Evolutionary conservation across 345 rosid genomes (phyloP).

Genomic region (Hirschfeldia incana): DNA sequence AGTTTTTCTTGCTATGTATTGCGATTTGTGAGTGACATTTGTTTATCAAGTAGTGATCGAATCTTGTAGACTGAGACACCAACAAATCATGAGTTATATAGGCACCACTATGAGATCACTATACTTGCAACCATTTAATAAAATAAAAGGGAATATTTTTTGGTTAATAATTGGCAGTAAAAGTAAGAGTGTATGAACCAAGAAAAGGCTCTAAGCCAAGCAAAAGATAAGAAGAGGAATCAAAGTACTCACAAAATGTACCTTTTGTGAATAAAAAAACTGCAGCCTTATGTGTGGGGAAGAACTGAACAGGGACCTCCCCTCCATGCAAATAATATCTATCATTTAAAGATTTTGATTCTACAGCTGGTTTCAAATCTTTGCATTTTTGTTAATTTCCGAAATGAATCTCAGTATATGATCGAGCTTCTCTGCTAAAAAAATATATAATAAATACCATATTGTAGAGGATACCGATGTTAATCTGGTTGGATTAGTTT

Average conservation of each 20-base stretch:
- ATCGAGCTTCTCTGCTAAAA: not conserved
- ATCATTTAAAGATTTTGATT: constrained; percentile 34
- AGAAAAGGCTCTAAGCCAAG: constrained; percentile 30
- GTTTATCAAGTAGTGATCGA: not conserved
- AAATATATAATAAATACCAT: not conserved
- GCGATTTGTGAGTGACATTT: not conserved
- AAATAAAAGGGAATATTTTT: constrained; percentile 9
- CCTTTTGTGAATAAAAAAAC: constrained; percentile 30
- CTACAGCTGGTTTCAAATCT: constrained; percentile 27
- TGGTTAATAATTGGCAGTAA: constrained; percentile 29
- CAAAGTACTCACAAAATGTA: constrained; percentile 31
- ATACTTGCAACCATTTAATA: not conserved
- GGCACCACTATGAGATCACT: constrained; percentile 20
- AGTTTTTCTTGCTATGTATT: not conserved
- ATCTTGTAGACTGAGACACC: constrained; percentile 31
- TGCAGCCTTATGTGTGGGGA: constrained; percentile 9
- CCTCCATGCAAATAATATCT: constrained; percentile 29
- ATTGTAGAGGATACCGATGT: not conserved
- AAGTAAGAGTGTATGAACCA: constrained; percentile 28
- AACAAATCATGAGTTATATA: constrained; percentile 24
- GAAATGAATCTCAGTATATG: not conserved
- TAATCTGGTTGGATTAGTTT: not conserved
- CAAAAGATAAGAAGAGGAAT: constrained; percentile 25
- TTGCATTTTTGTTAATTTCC: not conserved
- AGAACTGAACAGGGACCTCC: constrained; percentile 23